Conservation (phyloP, 1,284 basidiomycete species). For the Ceratobasidium sp. region DNA sequence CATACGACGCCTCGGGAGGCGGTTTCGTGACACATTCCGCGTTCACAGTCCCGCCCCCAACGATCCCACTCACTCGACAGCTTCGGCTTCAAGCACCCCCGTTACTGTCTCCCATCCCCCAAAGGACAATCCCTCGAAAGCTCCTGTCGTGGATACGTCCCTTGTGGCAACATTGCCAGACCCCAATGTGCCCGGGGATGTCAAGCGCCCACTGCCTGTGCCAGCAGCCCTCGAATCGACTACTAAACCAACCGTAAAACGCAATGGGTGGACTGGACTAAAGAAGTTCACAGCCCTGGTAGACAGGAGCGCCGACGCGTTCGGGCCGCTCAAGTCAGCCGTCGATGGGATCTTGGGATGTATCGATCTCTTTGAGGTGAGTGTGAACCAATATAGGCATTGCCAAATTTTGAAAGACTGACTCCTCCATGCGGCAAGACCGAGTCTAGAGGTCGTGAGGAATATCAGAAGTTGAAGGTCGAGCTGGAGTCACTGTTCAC, state of each 20-base stretch:
- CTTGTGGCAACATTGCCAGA: too few species aligned
- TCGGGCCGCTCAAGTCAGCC: slow-evolving; percentile 6
- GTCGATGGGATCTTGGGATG: not conserved
- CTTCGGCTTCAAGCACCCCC: too few species aligned
- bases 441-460: not conserved
- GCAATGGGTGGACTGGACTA: not conserved
- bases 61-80: too few species aligned
- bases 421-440: not conserved
- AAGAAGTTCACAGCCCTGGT: not conserved
- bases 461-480: not conserved
- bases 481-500: not conserved
- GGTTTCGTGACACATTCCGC: too few species aligned
- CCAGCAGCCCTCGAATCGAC: not conserved
- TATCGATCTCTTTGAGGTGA: slow-evolving; percentile 5
- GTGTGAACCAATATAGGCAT: not conserved
- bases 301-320: not conserved
- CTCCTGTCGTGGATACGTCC: too few species aligned
- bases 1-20: too few species aligned
- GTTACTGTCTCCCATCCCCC: too few species aligned
- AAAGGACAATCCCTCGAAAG: too few species aligned
- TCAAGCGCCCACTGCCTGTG: too few species aligned
- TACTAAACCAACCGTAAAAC: not conserved
- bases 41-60: too few species aligned
- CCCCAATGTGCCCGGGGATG: too few species aligned
- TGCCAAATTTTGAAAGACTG: too few species aligned